Base-by-base conservation (phyloP, 2,329 filamentous ascomycete genomes). In the Fusarium albosuccineum region DNA sequence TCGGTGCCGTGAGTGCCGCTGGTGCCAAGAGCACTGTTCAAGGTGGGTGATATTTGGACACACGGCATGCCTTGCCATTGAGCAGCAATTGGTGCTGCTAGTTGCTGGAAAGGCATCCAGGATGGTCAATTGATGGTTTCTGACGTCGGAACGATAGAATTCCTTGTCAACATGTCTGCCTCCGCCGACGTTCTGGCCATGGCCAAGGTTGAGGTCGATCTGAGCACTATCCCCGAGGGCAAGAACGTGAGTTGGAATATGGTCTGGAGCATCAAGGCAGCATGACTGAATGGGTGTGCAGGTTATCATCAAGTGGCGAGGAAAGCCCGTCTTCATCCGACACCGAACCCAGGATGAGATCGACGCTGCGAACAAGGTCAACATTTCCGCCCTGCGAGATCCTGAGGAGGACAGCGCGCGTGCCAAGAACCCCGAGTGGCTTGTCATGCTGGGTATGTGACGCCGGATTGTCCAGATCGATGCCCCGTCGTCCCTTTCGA, bases 281-380 rank as follows among this genome's bases (percentile, higher is more conserved):
- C 48, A 40, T 57, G 29, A 26, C 56, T 66, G 36, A 64, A 56
- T 9, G 45, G 46, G 22, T 53, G 22, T 53, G 16, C 76, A 94
- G 92, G 91, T 99, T 81, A 97, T 99, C 82, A 97, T 99, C 88
- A 99, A 99, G 87, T 99, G 96, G 96, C 92, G 96, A 87, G 96
- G 96, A 82, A 99, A 99, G 92, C 96, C 96, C 82, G 94, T 99
- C 81, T 99, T 99, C 87, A 94, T 99, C 89, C 94, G 96, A 82
- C 96, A 99, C 91, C 93, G 96, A 79, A 99, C 96, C 75, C 83
- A 89, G 76, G 86, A 87, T 77, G 96, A 99, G 86, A 98, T 99
- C 85, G 89, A 94, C 77, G 92, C 97, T 83, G 96, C 96, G 81
- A 94, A 97, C 85, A 88, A 91, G 79, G 89, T 93, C 81, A 92